Evolutionary conservation across 2,329 filamentous ascomycete species (phyloP), one percentile per base, ranked within the genome.

Genomic region (Hymenoscyphus scutula): DNA sequence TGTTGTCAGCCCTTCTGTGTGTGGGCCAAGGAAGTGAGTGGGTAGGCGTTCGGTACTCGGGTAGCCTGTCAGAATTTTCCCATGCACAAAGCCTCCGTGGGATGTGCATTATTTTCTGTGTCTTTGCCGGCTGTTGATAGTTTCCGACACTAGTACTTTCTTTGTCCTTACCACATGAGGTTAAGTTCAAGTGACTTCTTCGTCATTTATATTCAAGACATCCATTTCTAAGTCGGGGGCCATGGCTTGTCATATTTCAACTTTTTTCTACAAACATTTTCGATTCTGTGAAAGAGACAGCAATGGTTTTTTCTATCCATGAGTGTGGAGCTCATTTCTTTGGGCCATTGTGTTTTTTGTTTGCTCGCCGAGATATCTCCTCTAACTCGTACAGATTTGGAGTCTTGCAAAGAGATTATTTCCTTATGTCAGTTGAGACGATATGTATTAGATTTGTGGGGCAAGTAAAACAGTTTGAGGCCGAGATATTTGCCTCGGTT

Each of bases 1-100:
- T 51, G 25, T 51, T 51, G 45, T 51, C n/a, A 51, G 45, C 45
- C 45, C 13, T 27, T 51, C 23, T n/a, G n/a, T n/a, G n/a, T n/a
- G n/a, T n/a, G n/a, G n/a, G 32, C 32, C 32, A 11, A 11, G 32
- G 30, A 8, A 7, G 41, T 7, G 30, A 7, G 41, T 7, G 5
- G 41, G 23, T 23, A 23, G 41, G 45, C n/a, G 23, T 25, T 48
- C 34, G 34, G 34, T 48, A 19, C 19, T 23, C 19, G 45, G 45
- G 45, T 25, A 51, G 19, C 23, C n/a, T 48, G 45, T 48, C 45
- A 48, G 45, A 48, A 29, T 29, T 48, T 45, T 51, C 19, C 11
- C 45, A 37, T 37, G 34, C 34, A 37, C 34, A 37, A 37, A 37
- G 34, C 17, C 32, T 34, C 34, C 11, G 34, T 37, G 13, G 34